phyloP scores from a whole-genome alignment of 75 land plant species.

The Cryptomeria japonica region DNA sequence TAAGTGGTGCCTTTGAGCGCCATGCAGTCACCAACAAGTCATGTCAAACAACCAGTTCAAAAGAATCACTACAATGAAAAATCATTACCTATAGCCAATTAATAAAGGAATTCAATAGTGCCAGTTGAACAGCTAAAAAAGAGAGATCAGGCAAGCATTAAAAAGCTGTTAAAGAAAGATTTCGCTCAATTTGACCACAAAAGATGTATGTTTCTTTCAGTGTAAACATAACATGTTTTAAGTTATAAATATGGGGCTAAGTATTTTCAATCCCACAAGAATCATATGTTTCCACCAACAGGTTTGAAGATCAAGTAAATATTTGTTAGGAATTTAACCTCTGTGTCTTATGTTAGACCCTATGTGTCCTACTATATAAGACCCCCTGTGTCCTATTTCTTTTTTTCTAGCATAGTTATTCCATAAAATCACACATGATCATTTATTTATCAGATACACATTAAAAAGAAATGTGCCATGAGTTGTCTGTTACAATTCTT shows the following conservation, averaged over 20 bases:
- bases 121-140: neutral
- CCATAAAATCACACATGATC: neutral
- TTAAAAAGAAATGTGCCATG: neutral
- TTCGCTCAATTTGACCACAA: neutral
- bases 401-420: neutral
- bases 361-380: neutral
- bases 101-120: neutral
- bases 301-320: neutral
- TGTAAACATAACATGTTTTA: neutral
- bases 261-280: neutral
- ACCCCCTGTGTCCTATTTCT: neutral
- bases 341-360: neutral
- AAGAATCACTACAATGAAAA: neutral
- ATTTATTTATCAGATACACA: neutral
- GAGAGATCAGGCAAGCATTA: neutral
- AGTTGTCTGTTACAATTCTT: neutral
- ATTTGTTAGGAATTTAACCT: neutral
- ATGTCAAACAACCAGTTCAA: neutral
- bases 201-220: neutral
- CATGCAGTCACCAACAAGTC: neutral
- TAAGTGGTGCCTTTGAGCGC: neutral
- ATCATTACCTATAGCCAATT: neutral
- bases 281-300: neutral
- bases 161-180: neutral
- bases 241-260: neutral